Percentiles rank a stretch among this genome's conserved stretches.
phyloP scores from a whole-genome alignment of 495 filamentous ascomycete genomes.

The Rhypophila decipiens region DNA sequence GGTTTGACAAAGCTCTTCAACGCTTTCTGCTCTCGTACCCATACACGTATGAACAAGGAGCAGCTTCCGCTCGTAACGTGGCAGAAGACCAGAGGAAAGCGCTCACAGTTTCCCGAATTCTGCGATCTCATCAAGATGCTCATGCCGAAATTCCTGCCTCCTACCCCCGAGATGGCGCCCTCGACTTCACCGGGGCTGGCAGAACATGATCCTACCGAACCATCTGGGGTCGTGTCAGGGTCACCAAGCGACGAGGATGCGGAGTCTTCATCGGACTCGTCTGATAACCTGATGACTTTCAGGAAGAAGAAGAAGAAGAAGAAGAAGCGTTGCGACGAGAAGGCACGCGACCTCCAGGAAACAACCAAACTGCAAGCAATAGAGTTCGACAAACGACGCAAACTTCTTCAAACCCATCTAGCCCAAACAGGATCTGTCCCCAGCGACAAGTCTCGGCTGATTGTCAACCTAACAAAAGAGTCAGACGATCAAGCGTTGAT shows the following conservation, averaged over 20 bases:
- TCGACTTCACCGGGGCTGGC: constrained; percentile 3
- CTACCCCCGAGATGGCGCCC: constrained; percentile 4
- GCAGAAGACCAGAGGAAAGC: not conserved
- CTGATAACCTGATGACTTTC: constrained; percentile 10
- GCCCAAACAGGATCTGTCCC: constrained; percentile 30
- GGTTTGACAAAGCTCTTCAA: constrained; percentile 18
- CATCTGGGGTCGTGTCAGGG: no score
- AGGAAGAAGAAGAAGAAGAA: constrained; percentile 41
- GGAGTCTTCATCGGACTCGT: not conserved
- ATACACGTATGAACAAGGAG: not conserved
- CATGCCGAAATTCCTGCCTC: constrained; percentile 5
- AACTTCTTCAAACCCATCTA: constrained; percentile 39
- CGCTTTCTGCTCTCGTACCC: constrained; percentile 9
- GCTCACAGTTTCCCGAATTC: constrained; percentile 8
- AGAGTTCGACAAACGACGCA: constrained; percentile 44
- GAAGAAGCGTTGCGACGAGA: constrained; percentile 32
- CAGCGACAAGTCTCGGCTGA: constrained; percentile 44
- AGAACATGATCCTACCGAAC: no score
- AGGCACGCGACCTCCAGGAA: constrained; percentile 41
- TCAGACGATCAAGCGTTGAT: constrained; percentile 45
- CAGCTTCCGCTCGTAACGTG: not conserved
- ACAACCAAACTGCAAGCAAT: constrained; percentile 36
- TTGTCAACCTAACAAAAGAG: constrained; percentile 65
- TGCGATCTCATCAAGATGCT: constrained; percentile 10
- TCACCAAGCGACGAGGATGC: not conserved